Evolutionary conservation across 352 stramenopile genomes (phyloP), one percentile per base, ranked within the genome.

Genomic region (Saprolegnia parasitica): DNA sequence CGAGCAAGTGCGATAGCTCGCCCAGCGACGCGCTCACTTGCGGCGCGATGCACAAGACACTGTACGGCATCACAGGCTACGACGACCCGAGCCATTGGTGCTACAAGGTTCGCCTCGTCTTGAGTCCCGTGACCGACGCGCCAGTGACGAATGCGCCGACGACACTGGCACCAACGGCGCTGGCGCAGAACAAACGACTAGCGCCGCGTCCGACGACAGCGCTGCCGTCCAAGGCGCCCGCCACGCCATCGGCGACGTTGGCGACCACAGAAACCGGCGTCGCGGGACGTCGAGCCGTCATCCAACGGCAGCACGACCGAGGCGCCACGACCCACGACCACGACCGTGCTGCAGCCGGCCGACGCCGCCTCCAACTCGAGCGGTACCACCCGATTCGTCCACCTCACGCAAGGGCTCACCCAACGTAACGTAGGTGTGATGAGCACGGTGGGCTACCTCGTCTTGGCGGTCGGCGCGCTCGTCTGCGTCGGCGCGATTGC

Each of bases 31-130:
- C 52, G 16, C 35, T 60, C 24, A 9, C 24, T 24, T 60, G 52
- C 35, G 52, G 52, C 11, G 52, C 24, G 13, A 60, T 60, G 52
- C 52, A 60, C 35, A 42, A 42, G 52, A 15, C 1, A 3, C 13
- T 60, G 3, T 60, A 60, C 35, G 52, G 52, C 24, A 60, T 60
- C 52, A 60, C 52, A 8, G 52, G 52, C 24, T 60, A 60, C 35
- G 52, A 60, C 35, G 52, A 60, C 9, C 52, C 52, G 35, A 60
- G 13, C 3, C 52, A 60, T 60, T 60, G 52, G 52, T 60, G 52
- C 52, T 60, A 16, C 52, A 16, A 60, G 35, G n/a, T 60, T 3
- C 52, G 52, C 11, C 24, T 42, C 16, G 52, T 60, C 11, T 9
- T 60, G 13, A n/a, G 52, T 26, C 52, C 52, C 11, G 11, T 40